Conservation (phyloP, 139 green algal genomes). For the Volvox africanus region DNA sequence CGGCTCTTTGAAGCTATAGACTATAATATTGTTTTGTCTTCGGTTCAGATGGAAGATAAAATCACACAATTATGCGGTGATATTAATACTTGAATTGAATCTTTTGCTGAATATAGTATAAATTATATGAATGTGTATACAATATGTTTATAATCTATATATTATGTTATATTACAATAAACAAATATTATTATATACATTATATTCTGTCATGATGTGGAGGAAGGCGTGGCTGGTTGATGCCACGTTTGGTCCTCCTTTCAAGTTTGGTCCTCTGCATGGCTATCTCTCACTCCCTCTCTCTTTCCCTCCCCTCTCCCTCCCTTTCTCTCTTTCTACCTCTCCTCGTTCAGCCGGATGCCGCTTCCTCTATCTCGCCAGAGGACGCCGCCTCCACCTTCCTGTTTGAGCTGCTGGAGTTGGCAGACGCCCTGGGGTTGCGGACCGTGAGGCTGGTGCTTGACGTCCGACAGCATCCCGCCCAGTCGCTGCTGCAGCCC, state of each 20-base stretch:
- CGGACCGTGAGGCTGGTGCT: conserved; percentile 59
- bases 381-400: conserved; percentile 36
- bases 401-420: conserved; percentile 71
- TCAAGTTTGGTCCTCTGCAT: no score
- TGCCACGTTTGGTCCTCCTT: neutral
- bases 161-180: no score
- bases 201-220: neutral
- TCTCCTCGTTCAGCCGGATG: neutral
- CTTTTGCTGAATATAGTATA: no score
- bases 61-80: no score
- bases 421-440: conserved; percentile 65
- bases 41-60: no score
- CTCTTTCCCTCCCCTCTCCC: neutral
- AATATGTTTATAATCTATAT: no score
- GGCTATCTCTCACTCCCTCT: no score
- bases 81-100: no score
- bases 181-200: no score
- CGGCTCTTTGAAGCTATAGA: no score
- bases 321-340: neutral
- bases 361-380: neutral
- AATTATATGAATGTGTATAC: no score
- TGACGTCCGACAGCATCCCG: conserved; percentile 61
- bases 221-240: neutral
- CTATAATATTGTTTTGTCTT: no score
- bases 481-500: conserved; percentile 71